Evolutionary conservation across 208 protist species (phyloP).

Genomic region (Leishmania turanica): DNA sequence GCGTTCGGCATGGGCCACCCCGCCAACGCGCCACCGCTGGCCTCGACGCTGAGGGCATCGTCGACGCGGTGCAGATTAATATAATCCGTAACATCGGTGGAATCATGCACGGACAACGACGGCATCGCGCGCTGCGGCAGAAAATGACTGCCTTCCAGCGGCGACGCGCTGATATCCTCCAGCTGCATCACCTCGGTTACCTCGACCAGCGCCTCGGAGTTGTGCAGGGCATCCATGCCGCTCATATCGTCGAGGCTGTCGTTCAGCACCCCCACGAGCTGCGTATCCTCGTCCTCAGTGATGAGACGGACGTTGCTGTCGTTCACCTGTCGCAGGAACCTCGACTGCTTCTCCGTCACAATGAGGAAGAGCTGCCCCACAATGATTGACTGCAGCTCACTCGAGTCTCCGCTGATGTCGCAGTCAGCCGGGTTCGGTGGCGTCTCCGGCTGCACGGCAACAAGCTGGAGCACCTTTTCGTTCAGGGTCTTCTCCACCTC

Average conservation of each 20-base stretch:
- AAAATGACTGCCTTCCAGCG: not conserved
- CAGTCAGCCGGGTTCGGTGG: conserved; percentile 64
- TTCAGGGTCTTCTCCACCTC: conserved; percentile 72
- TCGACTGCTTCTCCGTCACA: conserved; percentile 61
- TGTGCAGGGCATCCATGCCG: conserved; percentile 18
- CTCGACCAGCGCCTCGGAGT: conserved; percentile 13
- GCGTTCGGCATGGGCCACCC: conserved; percentile 7
- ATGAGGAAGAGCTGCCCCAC: conserved; percentile 85
- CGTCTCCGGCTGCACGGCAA: conserved; percentile 53
- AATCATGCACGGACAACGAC: conserved; percentile 12
- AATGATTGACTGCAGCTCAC: conserved; percentile 81
- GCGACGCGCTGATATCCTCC: conserved; percentile 20
- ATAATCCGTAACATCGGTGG: conserved; percentile 1
- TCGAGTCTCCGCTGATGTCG: conserved; percentile 74
- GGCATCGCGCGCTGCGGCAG: not conserved
- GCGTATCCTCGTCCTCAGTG: conserved; percentile 43
- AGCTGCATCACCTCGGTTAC: conserved; percentile 25
- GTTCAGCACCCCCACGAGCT: conserved; percentile 5
- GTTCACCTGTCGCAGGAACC: conserved; percentile 81
- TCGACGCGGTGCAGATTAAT: not conserved
- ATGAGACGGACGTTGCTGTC: conserved; percentile 81
- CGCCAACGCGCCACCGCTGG: not conserved
- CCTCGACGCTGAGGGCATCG: not conserved
- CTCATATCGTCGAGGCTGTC: conserved; percentile 17
- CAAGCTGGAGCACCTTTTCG: conserved; percentile 56